Evolutionary conservation across 139 green algal species (phyloP).

Genomic region (Penium margaritaceum): DNA sequence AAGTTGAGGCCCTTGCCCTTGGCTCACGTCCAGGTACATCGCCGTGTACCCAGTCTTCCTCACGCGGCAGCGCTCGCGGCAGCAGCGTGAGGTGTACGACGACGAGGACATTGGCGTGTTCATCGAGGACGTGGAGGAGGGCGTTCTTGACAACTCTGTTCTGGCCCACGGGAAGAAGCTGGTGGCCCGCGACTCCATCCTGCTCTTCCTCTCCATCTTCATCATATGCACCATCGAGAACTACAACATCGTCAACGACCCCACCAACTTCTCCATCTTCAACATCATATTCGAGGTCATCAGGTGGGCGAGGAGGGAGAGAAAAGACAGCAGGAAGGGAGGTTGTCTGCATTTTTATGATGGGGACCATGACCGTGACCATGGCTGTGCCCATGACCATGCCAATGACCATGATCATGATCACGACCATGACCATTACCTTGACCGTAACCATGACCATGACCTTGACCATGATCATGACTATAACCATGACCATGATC

Average conservation of each 20-base stretch:
- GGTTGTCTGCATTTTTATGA: too few species aligned
- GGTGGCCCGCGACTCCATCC: not conserved
- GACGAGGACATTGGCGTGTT: constrained; percentile 10
- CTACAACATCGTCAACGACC: constrained; percentile 8
- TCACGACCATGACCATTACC: too few species aligned
- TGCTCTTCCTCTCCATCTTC: constrained; percentile 16
- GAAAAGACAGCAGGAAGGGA: too few species aligned
- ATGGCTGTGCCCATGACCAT: too few species aligned
- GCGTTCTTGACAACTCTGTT: constrained; percentile 1
- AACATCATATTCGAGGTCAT: constrained; percentile 36
- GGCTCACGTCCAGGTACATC: too few species aligned
- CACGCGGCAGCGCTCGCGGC: constrained; percentile 7
- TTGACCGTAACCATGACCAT: too few species aligned
- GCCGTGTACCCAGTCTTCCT: constrained; percentile 28
- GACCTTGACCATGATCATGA: too few species aligned
- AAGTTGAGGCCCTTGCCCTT: too few species aligned
- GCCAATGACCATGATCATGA: too few species aligned
- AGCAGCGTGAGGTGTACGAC: constrained; percentile 13
- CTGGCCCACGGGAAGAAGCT: constrained; percentile 5
- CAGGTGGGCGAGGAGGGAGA: too few species aligned
- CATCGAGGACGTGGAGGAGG: not conserved
- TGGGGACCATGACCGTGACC: too few species aligned
- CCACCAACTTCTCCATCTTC: constrained; percentile 28
- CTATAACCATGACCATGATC: too few species aligned
- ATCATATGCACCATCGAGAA: constrained; percentile 17